Percentiles rank a stretch among this genome's conserved stretches.
Conservation (phyloP, 2,329 filamentous ascomycete genomes). For the Scedosporium apiospermum region DNA sequence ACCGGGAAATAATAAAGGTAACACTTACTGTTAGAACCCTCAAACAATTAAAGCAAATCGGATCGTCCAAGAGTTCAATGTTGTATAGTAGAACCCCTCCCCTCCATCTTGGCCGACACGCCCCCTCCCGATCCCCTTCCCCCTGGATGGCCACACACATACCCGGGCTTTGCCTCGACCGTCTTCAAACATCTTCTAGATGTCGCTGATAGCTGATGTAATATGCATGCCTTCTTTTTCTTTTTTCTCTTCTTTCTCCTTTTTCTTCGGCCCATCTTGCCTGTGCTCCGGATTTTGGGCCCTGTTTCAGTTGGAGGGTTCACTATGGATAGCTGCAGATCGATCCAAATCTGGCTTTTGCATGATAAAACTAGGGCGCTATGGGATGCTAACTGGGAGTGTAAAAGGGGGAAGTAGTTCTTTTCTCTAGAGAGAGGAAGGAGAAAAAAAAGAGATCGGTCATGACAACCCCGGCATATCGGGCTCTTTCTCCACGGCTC, state of each 20-base stretch:
- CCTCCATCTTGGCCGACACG: not conserved
- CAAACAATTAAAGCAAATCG: not conserved
- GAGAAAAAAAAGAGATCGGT: not conserved
- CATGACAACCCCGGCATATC: conserved; percentile 1
- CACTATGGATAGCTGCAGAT: not conserved
- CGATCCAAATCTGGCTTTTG: not conserved
- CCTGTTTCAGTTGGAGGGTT: not conserved
- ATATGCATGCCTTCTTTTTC: not conserved
- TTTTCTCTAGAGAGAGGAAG: not conserved
- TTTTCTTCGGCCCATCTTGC: not conserved
- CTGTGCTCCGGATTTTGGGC: not conserved
- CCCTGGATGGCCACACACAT: no score
- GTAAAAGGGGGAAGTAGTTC: no score
- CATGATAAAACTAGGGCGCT: not conserved
- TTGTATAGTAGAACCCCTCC: not conserved
- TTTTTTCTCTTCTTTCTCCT: not conserved
- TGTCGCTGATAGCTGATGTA: not conserved
- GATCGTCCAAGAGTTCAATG: not conserved
- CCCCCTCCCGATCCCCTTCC: not conserved
- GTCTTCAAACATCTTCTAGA: no score
- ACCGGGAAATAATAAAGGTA: conserved; percentile 4
- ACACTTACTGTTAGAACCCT: not conserved
- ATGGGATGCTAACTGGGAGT: not conserved
- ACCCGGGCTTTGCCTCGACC: no score
- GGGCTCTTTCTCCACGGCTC: conserved; percentile 14